These are phyloP conservation scores for Aspergillus bertholletiae DNA, from an alignment of 495 filamentous ascomycete species.

Conservation along the genomic window DNA sequence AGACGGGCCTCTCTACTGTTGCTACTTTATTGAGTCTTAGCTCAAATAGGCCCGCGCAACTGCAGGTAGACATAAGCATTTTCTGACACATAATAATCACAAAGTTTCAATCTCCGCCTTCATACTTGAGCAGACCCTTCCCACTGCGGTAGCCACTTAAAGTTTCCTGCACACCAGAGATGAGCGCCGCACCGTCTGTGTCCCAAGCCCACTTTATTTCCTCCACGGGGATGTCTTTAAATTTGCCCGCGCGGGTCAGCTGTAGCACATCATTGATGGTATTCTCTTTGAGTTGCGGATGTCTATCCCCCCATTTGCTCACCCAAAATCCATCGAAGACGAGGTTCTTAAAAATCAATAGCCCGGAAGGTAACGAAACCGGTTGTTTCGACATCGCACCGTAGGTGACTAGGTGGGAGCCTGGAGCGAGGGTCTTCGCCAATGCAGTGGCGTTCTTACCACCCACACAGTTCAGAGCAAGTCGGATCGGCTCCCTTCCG, in stretches of 20 bases:
- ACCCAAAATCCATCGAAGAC: constrained; percentile 93
- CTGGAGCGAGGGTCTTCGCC: constrained; percentile 60
- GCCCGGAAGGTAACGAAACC: constrained; percentile 67
- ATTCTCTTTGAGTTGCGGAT: constrained; percentile 68
- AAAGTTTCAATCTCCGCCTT: constrained; percentile 35
- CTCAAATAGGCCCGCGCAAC: too few species aligned
- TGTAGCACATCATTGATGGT: constrained; percentile 80
- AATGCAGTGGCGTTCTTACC: constrained; percentile 74
- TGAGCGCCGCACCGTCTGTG: constrained; percentile 59
- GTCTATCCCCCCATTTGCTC: constrained; percentile 76
- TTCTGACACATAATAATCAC: too few species aligned
- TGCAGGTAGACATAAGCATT: too few species aligned
- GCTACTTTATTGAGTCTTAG: too few species aligned
- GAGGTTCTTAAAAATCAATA: constrained; percentile 89
- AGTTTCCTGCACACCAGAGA: constrained; percentile 69
- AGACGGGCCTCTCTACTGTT: not conserved
- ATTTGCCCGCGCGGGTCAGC: constrained; percentile 67
- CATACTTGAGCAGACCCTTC: constrained; percentile 88
- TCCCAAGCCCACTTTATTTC: constrained; percentile 78
- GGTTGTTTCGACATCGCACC: constrained; percentile 91
- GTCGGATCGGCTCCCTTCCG: constrained; percentile 61
- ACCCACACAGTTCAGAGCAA: constrained; percentile 95
- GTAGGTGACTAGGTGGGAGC: constrained; percentile 83
- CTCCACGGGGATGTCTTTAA: constrained; percentile 76
- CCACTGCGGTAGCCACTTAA: constrained; percentile 74